Percentiles rank a stretch among this genome's conserved stretches.
Evolutionary conservation across 306 rosid species (phyloP).

Genomic region (Sphenostylis stenocarpa): DNA sequence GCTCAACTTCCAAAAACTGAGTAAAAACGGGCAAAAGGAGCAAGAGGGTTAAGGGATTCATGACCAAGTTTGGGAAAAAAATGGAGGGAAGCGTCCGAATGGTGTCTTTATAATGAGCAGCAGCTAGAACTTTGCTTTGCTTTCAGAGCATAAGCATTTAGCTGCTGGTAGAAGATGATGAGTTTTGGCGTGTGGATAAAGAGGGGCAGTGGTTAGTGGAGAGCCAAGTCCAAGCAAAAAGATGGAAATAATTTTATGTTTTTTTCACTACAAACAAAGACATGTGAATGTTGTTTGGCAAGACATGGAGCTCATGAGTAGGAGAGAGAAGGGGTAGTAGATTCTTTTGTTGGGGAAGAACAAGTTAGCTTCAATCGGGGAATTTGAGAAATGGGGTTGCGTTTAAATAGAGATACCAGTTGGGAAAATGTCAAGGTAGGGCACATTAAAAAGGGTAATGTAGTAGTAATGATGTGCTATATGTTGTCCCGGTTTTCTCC

Average conservation of each 20-base stretch:
- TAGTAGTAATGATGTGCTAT: slow-evolving; percentile 2
- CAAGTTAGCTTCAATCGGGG: slow-evolving; percentile 18
- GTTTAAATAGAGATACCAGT: slow-evolving; percentile 31
- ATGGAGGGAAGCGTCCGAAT: slow-evolving; percentile 23
- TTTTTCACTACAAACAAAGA: slow-evolving; percentile 63
- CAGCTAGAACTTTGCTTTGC: slow-evolving; percentile 30
- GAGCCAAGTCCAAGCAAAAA: slow-evolving; percentile 50
- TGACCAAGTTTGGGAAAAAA: slow-evolving; percentile 30
- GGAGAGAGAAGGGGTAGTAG: slow-evolving; percentile 60
- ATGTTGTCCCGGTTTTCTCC: slow-evolving; percentile 27
- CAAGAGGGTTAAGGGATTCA: slow-evolving; percentile 52
- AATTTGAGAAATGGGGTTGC: not conserved
- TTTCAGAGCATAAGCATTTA: slow-evolving; percentile 44
- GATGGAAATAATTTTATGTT: slow-evolving; percentile 41
- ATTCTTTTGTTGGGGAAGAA: slow-evolving; percentile 35
- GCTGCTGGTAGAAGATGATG: slow-evolving; percentile 39
- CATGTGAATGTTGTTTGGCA: slow-evolving; percentile 91
- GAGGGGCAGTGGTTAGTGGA: slow-evolving; percentile 46
- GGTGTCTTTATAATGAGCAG: slow-evolving; percentile 23
- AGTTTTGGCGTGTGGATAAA: slow-evolving; percentile 49
- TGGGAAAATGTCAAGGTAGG: not conserved
- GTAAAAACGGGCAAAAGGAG: slow-evolving; percentile 52
- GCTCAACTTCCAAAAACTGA: slow-evolving; percentile 52
- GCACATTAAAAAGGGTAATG: slow-evolving; percentile 2
- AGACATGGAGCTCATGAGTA: slow-evolving; percentile 55